Evolutionary conservation across 1,284 basidiomycete species (phyloP).

Genomic region (Pseudozyma tsukubaensis): DNA sequence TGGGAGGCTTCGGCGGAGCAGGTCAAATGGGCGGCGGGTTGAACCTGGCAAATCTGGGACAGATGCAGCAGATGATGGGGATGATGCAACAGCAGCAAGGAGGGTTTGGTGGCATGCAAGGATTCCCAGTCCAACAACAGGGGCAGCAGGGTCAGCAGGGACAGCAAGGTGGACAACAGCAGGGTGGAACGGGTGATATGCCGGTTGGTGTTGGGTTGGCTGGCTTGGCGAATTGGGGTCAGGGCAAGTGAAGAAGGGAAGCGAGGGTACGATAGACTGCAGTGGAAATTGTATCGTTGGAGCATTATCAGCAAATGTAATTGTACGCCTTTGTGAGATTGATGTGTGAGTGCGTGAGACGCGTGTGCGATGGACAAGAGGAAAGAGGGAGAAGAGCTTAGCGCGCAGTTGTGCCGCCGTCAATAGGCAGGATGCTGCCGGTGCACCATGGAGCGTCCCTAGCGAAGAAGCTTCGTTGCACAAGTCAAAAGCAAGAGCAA

Average conservation of each 20-base stretch:
- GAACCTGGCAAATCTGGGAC: conserved; percentile 10
- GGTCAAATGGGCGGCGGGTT: conserved; percentile 4
- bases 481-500: background rate
- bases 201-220: conserved; percentile 45
- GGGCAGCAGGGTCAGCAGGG: conserved; percentile 20
- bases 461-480: conserved; percentile 31
- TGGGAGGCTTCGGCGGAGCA: conserved; percentile 28
- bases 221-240: conserved; percentile 46
- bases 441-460: conserved; percentile 50
- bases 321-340: conserved; percentile 4
- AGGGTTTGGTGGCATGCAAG: conserved; percentile 19
- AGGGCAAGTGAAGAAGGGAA: conserved; percentile 21
- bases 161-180: conserved; percentile 16
- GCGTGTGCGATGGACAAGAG: background rate
- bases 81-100: conserved; percentile 21
- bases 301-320: conserved; percentile 9
- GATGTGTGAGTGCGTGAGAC: background rate
- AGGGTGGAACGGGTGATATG: conserved; percentile 24
- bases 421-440: conserved; percentile 48
- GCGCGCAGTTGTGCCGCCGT: conserved; percentile 51
- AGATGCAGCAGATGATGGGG: conserved; percentile 51
- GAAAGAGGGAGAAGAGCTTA: conserved; percentile 6
- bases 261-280: background rate
- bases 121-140: conserved; percentile 22
- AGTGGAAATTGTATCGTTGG: background rate